Conservation (phyloP, 805 yeast genomes). For the Blastobotrys chiropterorum region DNA sequence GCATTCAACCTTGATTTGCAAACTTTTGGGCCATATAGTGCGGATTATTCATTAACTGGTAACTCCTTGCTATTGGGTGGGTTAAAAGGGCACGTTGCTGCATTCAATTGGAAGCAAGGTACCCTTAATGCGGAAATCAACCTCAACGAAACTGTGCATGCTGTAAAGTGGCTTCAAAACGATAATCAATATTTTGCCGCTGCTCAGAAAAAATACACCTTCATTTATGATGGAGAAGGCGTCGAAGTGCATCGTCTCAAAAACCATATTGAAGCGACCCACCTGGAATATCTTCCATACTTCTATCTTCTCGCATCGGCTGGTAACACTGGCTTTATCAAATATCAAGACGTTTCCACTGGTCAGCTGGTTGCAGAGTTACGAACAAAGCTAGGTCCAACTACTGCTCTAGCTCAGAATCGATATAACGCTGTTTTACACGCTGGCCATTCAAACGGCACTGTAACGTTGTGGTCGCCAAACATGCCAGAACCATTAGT, state of each 20-base stretch:
- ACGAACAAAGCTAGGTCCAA: constrained; percentile 85
- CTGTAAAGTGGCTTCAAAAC: constrained; percentile 84
- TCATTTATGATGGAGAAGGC: constrained; percentile 86
- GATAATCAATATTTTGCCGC: constrained; percentile 86
- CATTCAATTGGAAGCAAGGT: constrained; percentile 94
- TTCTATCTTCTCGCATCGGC: constrained; percentile 84
- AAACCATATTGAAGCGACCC: constrained; percentile 81
- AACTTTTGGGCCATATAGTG: constrained; percentile 76
- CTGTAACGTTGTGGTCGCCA: constrained; percentile 92
- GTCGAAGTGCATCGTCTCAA: constrained; percentile 85
- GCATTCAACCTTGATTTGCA: constrained; percentile 62
- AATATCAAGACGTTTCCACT: constrained; percentile 93
- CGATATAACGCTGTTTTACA: constrained; percentile 96
- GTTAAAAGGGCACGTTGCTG: constrained; percentile 87
- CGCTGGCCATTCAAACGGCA: constrained; percentile 88
- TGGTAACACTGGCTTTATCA: constrained; percentile 82
- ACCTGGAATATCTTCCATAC: constrained; percentile 83
- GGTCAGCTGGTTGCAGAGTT: constrained; percentile 80
- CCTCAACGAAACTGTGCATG: constrained; percentile 82
- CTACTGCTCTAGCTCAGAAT: constrained; percentile 80
- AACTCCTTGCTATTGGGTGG: constrained; percentile 82
- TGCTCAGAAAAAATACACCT: constrained; percentile 93
- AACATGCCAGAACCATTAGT: constrained; percentile 78
- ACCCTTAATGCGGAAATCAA: constrained; percentile 72
- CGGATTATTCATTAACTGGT: constrained; percentile 84